phyloP scores from a whole-genome alignment of 345 rosid genomes.

The Combretum micranthum region DNA sequence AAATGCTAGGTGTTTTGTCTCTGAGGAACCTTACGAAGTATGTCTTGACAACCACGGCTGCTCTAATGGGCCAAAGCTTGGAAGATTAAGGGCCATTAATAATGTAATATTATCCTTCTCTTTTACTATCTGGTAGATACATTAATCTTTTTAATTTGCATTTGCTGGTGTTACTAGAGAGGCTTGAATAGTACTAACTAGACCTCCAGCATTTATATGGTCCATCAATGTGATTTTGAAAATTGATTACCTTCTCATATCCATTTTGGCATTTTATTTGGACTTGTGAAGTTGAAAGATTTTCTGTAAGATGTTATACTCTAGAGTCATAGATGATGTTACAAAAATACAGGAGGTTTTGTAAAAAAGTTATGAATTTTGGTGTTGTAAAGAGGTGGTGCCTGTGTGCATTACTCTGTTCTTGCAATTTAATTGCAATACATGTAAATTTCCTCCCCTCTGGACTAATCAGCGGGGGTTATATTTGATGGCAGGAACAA shows the following conservation, averaged over 20 bases:
- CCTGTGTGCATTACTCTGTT: neutral
- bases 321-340: no score
- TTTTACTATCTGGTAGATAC: neutral
- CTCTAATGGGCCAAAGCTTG: constrained; percentile 57
- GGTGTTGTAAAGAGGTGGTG: no score
- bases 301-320: no score
- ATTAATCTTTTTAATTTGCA: neutral
- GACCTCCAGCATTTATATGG: no score
- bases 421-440: neutral
- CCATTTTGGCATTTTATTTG: neutral
- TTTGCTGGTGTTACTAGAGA: neutral
- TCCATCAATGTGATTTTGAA: no score
- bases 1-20: constrained; percentile 36
- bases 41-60: constrained; percentile 66
- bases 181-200: neutral
- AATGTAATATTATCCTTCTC: constrained; percentile 32
- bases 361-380: no score
- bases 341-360: no score
- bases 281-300: no score
- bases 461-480: neutral
- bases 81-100: constrained; percentile 50
- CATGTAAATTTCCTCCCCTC: neutral
- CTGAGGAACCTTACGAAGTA: constrained; percentile 72
- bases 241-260: no score
- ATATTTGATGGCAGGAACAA: constrained; percentile 41